These are phyloP conservation scores for Cryptococcus sp. DNA, from an alignment of 1,284 basidiomycete genomes.

Conservation along the genomic window DNA sequence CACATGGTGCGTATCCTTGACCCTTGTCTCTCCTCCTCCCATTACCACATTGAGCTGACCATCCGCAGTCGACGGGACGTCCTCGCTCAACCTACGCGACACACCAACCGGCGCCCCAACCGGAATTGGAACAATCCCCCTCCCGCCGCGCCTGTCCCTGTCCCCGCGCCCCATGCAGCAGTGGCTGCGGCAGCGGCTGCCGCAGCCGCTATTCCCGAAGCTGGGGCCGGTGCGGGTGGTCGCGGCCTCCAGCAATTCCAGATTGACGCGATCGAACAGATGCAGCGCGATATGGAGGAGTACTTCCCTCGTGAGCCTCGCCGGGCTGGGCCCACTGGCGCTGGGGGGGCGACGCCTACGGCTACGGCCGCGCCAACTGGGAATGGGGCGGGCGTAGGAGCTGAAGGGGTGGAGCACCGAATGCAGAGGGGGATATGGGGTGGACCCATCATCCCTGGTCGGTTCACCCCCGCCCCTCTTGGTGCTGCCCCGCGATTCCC, in stretches of 20 bases:
- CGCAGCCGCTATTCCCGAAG: no score
- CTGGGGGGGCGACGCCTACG: constrained; percentile 26
- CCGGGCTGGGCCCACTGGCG: no score
- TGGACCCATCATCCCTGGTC: constrained; percentile 37
- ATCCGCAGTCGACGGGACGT: constrained; percentile 77
- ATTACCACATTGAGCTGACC: no score
- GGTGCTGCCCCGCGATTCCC: constrained; percentile 28
- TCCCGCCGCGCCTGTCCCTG: constrained; percentile 55
- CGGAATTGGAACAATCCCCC: constrained; percentile 25
- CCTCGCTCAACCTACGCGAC: constrained; percentile 51
- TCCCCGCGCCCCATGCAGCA: constrained; percentile 58
- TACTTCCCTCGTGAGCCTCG: constrained; percentile 36
- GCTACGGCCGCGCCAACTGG: neutral
- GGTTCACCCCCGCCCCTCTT: constrained; percentile 35
- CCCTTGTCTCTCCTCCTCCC: neutral
- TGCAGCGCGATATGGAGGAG: constrained; percentile 35
- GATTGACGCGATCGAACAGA: constrained; percentile 5
- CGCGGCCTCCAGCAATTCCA: neutral
- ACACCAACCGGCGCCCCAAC: constrained; percentile 6
- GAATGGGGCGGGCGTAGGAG: neutral
- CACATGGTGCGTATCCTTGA: constrained; percentile 80
- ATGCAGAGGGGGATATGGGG: constrained; percentile 45
- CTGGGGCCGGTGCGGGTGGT: neutral
- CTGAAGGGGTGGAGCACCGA: constrained; percentile 18
- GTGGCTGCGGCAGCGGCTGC: constrained; percentile 33